Evolutionary conservation across 305 asterid species (phyloP).

Genomic region (Nicotiana rustica): DNA sequence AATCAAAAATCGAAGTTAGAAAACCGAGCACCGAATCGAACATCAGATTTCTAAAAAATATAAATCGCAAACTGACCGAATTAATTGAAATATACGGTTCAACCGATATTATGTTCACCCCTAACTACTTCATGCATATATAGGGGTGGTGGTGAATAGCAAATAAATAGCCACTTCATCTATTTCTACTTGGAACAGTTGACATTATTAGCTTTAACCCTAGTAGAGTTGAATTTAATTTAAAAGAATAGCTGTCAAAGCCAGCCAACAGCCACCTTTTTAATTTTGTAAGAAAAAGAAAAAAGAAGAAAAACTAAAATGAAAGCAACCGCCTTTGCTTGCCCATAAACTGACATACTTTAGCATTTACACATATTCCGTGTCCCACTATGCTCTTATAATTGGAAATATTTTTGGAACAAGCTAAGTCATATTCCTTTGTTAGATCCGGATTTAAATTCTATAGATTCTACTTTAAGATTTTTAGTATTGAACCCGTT

Average conservation of each 20-base stretch:
- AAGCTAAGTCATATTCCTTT: not conserved
- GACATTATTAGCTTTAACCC: not conserved
- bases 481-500: too few relatives aligned
- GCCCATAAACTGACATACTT: conserved; percentile 51
- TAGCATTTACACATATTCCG: not conserved
- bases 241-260: not conserved
- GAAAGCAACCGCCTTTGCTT: conserved; percentile 55
- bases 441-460: not conserved
- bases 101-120: too few relatives aligned
- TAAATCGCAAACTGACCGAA: too few relatives aligned
- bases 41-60: too few relatives aligned
- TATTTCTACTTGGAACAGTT: not conserved
- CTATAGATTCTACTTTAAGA: too few relatives aligned
- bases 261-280: not conserved
- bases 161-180: not conserved
- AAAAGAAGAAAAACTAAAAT: conserved; percentile 37
- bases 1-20: too few relatives aligned
- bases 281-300: not conserved
- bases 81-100: too few relatives aligned
- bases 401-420: not conserved
- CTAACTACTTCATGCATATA: too few relatives aligned
- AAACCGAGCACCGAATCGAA: too few relatives aligned
- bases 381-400: conserved; percentile 17
- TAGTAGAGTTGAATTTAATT: not conserved
- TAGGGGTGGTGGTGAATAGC: not conserved